phyloP scores from a whole-genome alignment of 1,139 yeast species.

The Taphrina betulina region DNA sequence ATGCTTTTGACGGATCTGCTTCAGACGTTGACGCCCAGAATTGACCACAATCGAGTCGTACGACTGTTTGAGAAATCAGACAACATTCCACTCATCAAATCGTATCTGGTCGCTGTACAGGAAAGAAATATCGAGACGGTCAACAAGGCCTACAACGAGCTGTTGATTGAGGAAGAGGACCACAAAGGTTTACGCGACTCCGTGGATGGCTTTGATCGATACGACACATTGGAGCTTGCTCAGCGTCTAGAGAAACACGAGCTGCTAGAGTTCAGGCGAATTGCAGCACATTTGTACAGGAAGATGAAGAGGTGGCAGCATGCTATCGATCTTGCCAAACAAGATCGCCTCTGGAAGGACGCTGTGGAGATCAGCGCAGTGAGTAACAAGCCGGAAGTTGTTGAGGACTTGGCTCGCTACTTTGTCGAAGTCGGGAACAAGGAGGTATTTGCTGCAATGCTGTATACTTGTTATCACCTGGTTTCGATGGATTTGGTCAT shows the following conservation, averaged over 20 bases:
- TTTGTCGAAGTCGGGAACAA: slow-evolving; percentile 96
- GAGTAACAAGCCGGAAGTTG: slow-evolving; percentile 74
- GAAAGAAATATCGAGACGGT: slow-evolving; percentile 88
- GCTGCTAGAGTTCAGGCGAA: slow-evolving; percentile 87
- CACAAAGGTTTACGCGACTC: slow-evolving; percentile 83
- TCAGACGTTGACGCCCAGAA: slow-evolving; percentile 80
- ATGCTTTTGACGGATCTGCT: slow-evolving; percentile 82
- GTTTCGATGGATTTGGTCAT: slow-evolving; percentile 78
- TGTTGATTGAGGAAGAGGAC: slow-evolving; percentile 94
- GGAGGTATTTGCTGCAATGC: slow-evolving; percentile 89
- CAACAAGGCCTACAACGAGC: slow-evolving; percentile 90
- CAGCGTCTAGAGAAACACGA: slow-evolving; percentile 89
- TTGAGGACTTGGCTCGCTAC: slow-evolving; percentile 83
- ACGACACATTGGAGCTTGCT: slow-evolving; percentile 89
- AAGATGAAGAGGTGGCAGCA: slow-evolving; percentile 91
- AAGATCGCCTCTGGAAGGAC: slow-evolving; percentile 92
- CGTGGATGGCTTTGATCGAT: slow-evolving; percentile 86
- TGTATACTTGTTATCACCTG: slow-evolving; percentile 80
- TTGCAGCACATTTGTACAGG: slow-evolving; percentile 89
- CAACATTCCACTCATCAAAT: slow-evolving; percentile 91
- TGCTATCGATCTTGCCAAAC: slow-evolving; percentile 82
- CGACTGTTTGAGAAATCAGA: slow-evolving; percentile 93
- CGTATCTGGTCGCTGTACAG: slow-evolving; percentile 87
- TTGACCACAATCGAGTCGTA: slow-evolving; percentile 93
- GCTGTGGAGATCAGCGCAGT: slow-evolving; percentile 90